Conservation (phyloP, 306 rosid species). For the Vachellia collinsii region DNA sequence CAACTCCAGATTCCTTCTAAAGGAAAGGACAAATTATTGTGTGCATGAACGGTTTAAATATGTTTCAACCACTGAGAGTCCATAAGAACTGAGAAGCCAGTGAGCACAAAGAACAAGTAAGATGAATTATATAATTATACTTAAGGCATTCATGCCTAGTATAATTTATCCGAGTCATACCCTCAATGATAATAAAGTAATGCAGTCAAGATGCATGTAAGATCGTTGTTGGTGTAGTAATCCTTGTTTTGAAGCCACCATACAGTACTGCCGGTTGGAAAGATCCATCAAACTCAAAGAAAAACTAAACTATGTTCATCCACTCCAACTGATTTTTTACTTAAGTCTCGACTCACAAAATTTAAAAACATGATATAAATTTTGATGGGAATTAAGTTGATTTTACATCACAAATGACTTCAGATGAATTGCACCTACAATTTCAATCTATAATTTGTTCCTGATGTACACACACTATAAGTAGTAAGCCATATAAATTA, state of each 20-base stretch:
- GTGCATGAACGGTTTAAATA: conserved; percentile 25
- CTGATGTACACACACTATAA: too few relatives aligned
- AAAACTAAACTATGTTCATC: background rate
- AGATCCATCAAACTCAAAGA: background rate
- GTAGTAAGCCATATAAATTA: background rate
- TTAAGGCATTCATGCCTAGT: background rate
- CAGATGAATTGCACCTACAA: background rate
- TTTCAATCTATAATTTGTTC: background rate
- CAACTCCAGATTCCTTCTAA: background rate
- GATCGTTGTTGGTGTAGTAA: background rate
- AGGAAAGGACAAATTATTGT: conserved; percentile 20
- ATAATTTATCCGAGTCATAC: background rate
- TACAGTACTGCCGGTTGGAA: background rate
- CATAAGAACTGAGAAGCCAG: background rate
- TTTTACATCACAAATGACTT: background rate
- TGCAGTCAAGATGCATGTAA: background rate
- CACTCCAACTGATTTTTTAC: background rate
- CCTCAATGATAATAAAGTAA: conserved; percentile 11
- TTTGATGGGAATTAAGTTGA: background rate
- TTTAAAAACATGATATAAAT: background rate
- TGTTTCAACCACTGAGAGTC: background rate
- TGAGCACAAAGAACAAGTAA: background rate
- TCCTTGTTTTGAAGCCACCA: background rate
- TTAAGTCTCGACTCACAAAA: background rate
- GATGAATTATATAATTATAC: background rate